Evolutionary conservation across 441 rosid species (phyloP).

Genomic region (Pelargonium citronellum): DNA sequence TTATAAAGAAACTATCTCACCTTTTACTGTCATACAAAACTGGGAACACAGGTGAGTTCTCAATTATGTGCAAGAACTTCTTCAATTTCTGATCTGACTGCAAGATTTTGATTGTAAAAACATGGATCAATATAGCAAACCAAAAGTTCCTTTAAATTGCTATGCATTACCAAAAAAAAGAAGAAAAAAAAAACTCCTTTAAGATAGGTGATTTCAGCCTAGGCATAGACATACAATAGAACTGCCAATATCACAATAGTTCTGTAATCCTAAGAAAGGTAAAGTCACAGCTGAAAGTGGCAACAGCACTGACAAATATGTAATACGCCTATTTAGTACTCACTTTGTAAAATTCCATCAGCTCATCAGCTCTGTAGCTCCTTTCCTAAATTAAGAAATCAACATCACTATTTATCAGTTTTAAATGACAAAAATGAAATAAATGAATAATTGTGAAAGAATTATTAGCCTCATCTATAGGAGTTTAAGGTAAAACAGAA

Average conservation of each 20-base stretch:
- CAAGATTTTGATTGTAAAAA: conserved; percentile 22
- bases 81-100: conserved; percentile 91
- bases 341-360: conserved; percentile 85
- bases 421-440: neutral
- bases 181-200: conserved; percentile 7
- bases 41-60: conserved; percentile 74
- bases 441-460: neutral
- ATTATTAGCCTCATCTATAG: neutral
- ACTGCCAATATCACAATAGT: neutral
- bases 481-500: neutral
- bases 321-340: conserved; percentile 10
- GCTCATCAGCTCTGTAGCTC: conserved; percentile 73
- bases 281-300: neutral
- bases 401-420: conserved; percentile 1
- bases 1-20: conserved; percentile 30
- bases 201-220: neutral
- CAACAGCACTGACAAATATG: neutral
- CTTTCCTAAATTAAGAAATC: conserved; percentile 39
- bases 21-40: conserved; percentile 69
- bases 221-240: conserved; percentile 8
- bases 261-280: neutral
- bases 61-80: conserved; percentile 83
- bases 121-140: conserved; percentile 15
- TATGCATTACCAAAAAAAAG: neutral
- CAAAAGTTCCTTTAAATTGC: neutral